Evolutionary conservation across 2,329 filamentous ascomycete genomes (phyloP), one percentile per base, ranked within the genome.

Genomic region (Emydomyces testavorans): DNA sequence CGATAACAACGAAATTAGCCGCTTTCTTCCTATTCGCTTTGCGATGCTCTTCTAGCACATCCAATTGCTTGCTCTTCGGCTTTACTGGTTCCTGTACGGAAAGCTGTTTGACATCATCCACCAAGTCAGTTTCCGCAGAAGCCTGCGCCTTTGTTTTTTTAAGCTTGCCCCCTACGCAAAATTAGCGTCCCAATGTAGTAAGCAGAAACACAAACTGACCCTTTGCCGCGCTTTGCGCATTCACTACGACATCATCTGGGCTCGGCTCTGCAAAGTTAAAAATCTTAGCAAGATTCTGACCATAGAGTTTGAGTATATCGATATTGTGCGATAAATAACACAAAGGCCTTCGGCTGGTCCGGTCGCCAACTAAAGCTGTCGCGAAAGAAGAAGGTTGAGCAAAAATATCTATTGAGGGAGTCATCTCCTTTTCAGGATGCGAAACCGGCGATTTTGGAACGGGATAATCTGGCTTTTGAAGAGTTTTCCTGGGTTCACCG

Each of bases 1-100:
- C 88, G 57, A 94, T 88, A 28, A 95, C 89, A 6, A 94, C 88
- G 66, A 95, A 94, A 62, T 87, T 94, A 35, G 85, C 83, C 46
- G 79, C 82, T 56, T 82, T 84, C 67, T 95, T 96, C 56, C 75
- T 75, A 46, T 80, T 77, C 45, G 79, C 76, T 54, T 82, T 87
- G 58, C 83, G 77, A 59, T 83, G 90, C 61, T 94, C 89, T 39
- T 79, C 78, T 28, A 90, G 60, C 2, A 96, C 89, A 63, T 96
- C 79, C 16, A 96, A 67, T 48, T 92, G 89, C 63, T 93, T 94
- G 62, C 74, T 78, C 59, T 75, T 80, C 57, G 77, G 65, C 45
- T 71, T 76, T 4, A 71, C 65, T 42, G 68, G 60, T 36, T 76
- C 73, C 44, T 73, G 69, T 6, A 78, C 64, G 10, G 63, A 65